Conservation (phyloP, 2,329 filamentous ascomycete species). For the Venturia aucupariae region DNA sequence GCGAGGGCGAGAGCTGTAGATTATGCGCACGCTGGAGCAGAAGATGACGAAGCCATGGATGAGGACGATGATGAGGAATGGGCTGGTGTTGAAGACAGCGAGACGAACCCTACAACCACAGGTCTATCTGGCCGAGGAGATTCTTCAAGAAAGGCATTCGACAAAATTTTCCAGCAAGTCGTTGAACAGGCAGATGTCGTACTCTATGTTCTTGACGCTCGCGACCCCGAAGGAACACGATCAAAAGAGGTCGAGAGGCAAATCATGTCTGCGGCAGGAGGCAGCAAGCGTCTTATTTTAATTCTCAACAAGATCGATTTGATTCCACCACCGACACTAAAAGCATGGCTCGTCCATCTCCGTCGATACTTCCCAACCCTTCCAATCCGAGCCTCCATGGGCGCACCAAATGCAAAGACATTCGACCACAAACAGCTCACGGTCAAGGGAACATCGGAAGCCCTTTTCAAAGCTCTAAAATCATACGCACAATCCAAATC, state of each 20-base stretch:
- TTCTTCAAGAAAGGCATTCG: conserved; percentile 74
- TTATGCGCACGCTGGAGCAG: conserved; percentile 62
- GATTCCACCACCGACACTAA: conserved; percentile 70
- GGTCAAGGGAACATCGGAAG: conserved; percentile 73
- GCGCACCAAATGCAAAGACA: conserved; percentile 75
- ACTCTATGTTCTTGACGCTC: conserved; percentile 85
- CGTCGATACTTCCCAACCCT: conserved; percentile 86
- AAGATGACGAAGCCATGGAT: conserved; percentile 48
- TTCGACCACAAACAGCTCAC: conserved; percentile 90
- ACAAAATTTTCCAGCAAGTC: conserved; percentile 93
- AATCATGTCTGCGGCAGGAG: conserved; percentile 78
- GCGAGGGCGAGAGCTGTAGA: conserved; percentile 68
- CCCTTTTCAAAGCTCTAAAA: conserved; percentile 83
- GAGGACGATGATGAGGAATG: conserved; percentile 48
- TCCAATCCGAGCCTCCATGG: conserved; percentile 73
- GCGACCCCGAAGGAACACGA: conserved; percentile 82
- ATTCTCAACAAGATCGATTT: conserved; percentile 95
- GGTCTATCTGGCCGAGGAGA: conserved; percentile 36
- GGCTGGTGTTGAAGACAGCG: conserved; percentile 39
- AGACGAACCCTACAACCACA: conserved; percentile 31
- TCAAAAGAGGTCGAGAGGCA: conserved; percentile 85
- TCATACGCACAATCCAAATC: conserved; percentile 75
- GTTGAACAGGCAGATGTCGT: conserved; percentile 83
- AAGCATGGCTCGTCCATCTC: conserved; percentile 75
- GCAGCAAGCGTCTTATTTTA: conserved; percentile 80